Base-by-base conservation (phyloP, 176 grass and related monocot species). In the Melocanna baccifera region DNA sequence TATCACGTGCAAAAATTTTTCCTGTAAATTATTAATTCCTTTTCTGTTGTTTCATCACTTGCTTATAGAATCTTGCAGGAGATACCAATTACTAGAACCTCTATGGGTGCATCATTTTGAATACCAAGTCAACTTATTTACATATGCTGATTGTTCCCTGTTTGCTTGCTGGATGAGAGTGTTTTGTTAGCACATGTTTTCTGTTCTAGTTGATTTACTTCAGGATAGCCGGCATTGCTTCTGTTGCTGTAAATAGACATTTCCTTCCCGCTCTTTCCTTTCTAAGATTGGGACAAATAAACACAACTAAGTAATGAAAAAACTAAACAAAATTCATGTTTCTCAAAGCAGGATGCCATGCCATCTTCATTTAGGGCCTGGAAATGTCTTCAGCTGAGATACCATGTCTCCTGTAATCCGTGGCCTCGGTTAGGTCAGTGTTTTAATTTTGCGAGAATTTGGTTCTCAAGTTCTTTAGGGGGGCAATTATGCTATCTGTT, bases 331-430 rank as follows among this genome's bases (percentile, higher is more conserved):
- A 83, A 86, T 91, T 94, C 88, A 81, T 94, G 84, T 91, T 94
- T 91, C 80, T 94, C 71, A 81, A 91, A 94, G 84, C 92, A 94
- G 89, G 92, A 89, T 81, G 83, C 67, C 89, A 87, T 94, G 89
- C 80, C 90, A 91, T 87, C 88, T 88, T 80, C 92, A 87, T 91
- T 78, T 94, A 94, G 83, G 84, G 80, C 86, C 77, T 91, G 86
- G 89, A 91, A 91, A 73, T 89, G 81, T 89, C 89, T 89, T 91
- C 86, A 94, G 89, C 84, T 94, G 88, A 86, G 83, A 90, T 86
- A 58, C 73, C 73, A 83, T 90, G 69, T 91, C 86, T 86, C 75
- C 88, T 90, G 78, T 90, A 86, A 78, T 79, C 80, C 55, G 68
- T 89, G 79, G 82, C 77, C 85, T 82, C 83, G 19, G 79, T 94